Conservation (phyloP, 2,329 filamentous ascomycete species). For the Zasmidium cellare region DNA sequence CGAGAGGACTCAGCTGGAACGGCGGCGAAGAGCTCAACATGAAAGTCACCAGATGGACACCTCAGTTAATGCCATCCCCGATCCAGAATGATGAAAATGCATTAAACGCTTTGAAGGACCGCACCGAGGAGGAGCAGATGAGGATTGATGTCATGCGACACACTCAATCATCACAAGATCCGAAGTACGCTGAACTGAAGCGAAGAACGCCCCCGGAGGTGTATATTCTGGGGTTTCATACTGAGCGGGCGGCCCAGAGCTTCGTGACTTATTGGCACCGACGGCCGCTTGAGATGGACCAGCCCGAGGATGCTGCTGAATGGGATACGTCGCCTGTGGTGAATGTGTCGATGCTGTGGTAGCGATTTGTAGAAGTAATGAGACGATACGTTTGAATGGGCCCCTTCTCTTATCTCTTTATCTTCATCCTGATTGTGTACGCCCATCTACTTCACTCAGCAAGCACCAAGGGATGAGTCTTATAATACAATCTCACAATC, state of each 20-base stretch:
- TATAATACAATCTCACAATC: too few relatives aligned
- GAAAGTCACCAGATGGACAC: slow-evolving; percentile 30
- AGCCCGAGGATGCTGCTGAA: slow-evolving; percentile 23
- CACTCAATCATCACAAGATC: not conserved
- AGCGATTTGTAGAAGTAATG: slow-evolving; percentile 8
- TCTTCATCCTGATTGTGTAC: too few relatives aligned
- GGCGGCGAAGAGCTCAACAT: slow-evolving; percentile 26
- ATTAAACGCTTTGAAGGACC: not conserved
- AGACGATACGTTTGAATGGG: not conserved
- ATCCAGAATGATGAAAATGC: not conserved
- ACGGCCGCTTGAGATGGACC: slow-evolving; percentile 40
- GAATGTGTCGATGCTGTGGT: slow-evolving; percentile 53
- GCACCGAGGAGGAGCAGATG: not conserved
- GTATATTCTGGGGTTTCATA: slow-evolving; percentile 56
- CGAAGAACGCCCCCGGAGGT: slow-evolving; percentile 43
- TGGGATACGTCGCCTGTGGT: slow-evolving; percentile 43
- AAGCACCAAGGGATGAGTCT: too few relatives aligned
- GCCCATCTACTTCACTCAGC: too few relatives aligned
- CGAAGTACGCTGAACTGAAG: slow-evolving; percentile 29
- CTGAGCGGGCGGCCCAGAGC: slow-evolving; percentile 54
- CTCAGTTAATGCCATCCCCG: slow-evolving; percentile 1
- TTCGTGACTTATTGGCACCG: slow-evolving; percentile 57
- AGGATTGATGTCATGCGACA: not conserved
- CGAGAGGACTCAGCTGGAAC: slow-evolving; percentile 30
- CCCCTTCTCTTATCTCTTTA: not conserved